A percentile compares a stretch with the other conserved stretches of the same genome.
Evolutionary conservation across 2,329 filamentous ascomycete species (phyloP).

Genomic region (Stachybotrys echinatus): DNA sequence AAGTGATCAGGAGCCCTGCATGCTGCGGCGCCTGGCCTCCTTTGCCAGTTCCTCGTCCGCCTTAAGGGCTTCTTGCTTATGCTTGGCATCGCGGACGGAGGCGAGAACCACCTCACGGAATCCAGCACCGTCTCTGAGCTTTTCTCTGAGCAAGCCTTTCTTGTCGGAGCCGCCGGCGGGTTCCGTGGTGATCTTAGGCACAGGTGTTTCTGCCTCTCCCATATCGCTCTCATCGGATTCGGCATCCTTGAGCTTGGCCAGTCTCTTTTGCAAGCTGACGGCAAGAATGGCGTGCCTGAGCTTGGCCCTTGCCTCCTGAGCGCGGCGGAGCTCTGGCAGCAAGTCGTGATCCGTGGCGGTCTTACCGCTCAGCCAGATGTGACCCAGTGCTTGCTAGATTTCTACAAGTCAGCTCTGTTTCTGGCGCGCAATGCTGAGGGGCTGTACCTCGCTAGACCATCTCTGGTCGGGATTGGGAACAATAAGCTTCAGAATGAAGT

Average conservation of each 20-base stretch:
- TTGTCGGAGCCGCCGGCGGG: slow-evolving; percentile 24
- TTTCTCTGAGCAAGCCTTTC: slow-evolving; percentile 36
- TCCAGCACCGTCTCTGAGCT: slow-evolving; percentile 52
- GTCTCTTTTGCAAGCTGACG: slow-evolving; percentile 92
- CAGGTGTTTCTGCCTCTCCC: slow-evolving; percentile 48
- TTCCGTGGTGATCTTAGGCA: slow-evolving; percentile 23
- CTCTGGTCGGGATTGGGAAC: slow-evolving; percentile 73
- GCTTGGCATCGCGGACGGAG: slow-evolving; percentile 76
- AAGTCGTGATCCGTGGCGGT: slow-evolving; percentile 94
- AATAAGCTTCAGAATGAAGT: slow-evolving; percentile 81
- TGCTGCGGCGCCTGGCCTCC: slow-evolving; percentile 34
- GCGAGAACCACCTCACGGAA: slow-evolving; percentile 93
- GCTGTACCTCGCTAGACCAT: slow-evolving; percentile 63
- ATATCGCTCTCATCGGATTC: slow-evolving; percentile 81
- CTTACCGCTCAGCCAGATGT: slow-evolving; percentile 86
- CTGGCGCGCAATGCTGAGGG: slow-evolving; percentile 1
- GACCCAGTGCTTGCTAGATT: slow-evolving; percentile 65
- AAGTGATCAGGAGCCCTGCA: slow-evolving; percentile 8
- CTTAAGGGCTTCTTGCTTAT: slow-evolving; percentile 71
- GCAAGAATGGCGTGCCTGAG: slow-evolving; percentile 92
- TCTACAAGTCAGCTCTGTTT: slow-evolving; percentile 11
- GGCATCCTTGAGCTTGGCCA: slow-evolving; percentile 88
- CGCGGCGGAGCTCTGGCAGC: slow-evolving; percentile 84
- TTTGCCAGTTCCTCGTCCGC: slow-evolving; percentile 54
- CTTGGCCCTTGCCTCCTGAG: slow-evolving; percentile 86